Evolutionary conservation across 441 rosid genomes (phyloP), one percentile per base, ranked within the genome.

Genomic region (Adansonia rubrostipa): DNA sequence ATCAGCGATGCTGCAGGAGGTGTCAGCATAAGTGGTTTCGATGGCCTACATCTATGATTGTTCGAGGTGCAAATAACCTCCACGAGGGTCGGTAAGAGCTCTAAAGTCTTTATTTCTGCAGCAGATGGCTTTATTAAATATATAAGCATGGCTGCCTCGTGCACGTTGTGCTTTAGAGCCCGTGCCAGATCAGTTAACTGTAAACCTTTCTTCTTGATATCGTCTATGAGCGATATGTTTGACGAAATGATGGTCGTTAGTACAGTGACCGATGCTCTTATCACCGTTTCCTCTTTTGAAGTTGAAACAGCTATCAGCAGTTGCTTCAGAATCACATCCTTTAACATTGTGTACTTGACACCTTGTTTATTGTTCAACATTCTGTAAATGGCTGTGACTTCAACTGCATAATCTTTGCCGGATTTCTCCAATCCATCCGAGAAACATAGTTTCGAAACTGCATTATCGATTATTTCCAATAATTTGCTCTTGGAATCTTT

Each of bases 1-100:
- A 93, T 93, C 82, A 96, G 68, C 0, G 99, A 92, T 28, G 99
- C 99, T 0, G 89, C 89, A 4, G 92, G 95, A 4, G 99, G 98
- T 4, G 98, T 92, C 82, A 92, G 81, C 50, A 80, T 63, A 74
- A 82, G 48, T 15, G 91, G 76, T 77, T 87, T 76, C 24, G 82
- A 80, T 45, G 82, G 88, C 81, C 76, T 82, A 57, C 76, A 78
- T 73, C 80, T 84, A 61, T 80, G 79, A 72, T 79, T 77, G 63
- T 82, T 85, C 77, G 92, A 86, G 76, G 83, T 73, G 89, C 95
- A 90, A 72, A 91, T 89, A 58, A 94, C 87, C 81, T 96, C 92
- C 72, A 92, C 90, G 75, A 96, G 84, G 57, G 90, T 86, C 8
- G 98, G 99, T 73, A 96, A 83, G 54, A 96, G 93, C 79, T 92